Evolutionary conservation across 2,329 filamentous ascomycete genomes (phyloP), one percentile per base, ranked within the genome.

Genomic region (Microdochium bolleyi): DNA sequence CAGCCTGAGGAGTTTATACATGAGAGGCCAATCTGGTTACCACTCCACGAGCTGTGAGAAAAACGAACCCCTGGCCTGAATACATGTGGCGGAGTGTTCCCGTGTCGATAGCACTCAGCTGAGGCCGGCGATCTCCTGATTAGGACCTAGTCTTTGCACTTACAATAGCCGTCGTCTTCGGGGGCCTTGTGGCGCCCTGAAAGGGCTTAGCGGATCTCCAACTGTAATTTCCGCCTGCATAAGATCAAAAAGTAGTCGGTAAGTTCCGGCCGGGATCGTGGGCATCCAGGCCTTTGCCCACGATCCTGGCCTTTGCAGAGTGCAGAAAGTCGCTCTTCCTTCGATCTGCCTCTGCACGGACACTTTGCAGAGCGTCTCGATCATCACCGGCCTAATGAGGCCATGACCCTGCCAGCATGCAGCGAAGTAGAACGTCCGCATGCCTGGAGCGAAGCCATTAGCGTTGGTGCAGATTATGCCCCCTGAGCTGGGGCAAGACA

Each of bases 361-460:
- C n/a, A 51, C 54, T 61, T 19, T 34, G 30, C 30, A 14, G 30
- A 34, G 30, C 30, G 30, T 34, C 30, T 34, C 14, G 16, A 49
- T 27, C 49, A 41, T 24, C 16, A 30, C 30, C 30, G 30, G 30
- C 30, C 30, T 34, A 34, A 34, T 34, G 30, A 34, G 30, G 30
- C 30, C 30, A 34, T 34, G 30, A 14, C 8, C 30, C 30, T 34
- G 30, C 30, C 30, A 34, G 30, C 30, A 8, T 34, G 30, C 30
- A 34, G 30, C 30, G 30, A 14, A 8, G 30, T 34, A 34, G 30
- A 34, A 34, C 30, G 14, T 14, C 30, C 30, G 30, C 14, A 34
- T 14, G 30, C 30, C 14, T 34, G 30, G 30, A 14, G 8, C 30
- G 30, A 34, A 34, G 30, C 30, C 30, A 34, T 34, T 34, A 14